Conservation (phyloP, 2,329 filamentous ascomycete species). For the Trichoderma endophyticum region DNA sequence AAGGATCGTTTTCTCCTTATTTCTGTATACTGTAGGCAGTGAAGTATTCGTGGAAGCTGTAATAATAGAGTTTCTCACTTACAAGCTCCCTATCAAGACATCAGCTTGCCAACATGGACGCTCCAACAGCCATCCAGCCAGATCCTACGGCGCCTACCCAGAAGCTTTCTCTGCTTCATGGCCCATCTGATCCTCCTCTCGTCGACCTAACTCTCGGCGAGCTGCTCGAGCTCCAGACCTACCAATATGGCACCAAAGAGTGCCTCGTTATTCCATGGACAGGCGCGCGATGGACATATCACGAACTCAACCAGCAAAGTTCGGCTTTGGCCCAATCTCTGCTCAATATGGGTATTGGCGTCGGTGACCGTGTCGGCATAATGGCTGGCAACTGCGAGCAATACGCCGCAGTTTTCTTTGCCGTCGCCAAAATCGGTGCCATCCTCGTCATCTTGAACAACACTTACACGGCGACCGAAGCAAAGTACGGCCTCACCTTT, state of each 20-base stretch:
- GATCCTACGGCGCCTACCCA: constrained; percentile 33
- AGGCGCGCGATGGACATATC: constrained; percentile 69
- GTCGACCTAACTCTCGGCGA: constrained; percentile 70
- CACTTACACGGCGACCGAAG: constrained; percentile 73
- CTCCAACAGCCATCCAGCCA: constrained; percentile 29
- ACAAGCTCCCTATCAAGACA: background rate
- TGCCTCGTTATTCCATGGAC: constrained; percentile 75
- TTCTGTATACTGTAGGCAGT: background rate
- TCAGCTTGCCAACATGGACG: constrained; percentile 16
- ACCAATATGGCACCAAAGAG: constrained; percentile 62
- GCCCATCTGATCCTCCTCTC: constrained; percentile 65
- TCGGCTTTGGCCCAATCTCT: constrained; percentile 62
- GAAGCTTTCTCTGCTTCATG: constrained; percentile 60
- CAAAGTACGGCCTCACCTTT: constrained; percentile 67
- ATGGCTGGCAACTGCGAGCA: constrained; percentile 79
- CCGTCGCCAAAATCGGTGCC: constrained; percentile 62
- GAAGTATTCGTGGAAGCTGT: background rate
- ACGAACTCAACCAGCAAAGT: constrained; percentile 60
- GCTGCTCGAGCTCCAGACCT: constrained; percentile 67
- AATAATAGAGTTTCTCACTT: background rate
- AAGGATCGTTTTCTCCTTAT: background rate
- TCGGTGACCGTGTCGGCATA: constrained; percentile 69
- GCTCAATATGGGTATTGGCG: constrained; percentile 61
- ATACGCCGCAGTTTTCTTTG: constrained; percentile 75
- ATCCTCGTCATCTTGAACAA: constrained; percentile 78